Percentiles rank a stretch among this genome's conserved stretches.
phyloP scores from a whole-genome alignment of 352 stramenopile genomes.

The Phytopythium sindhum region DNA sequence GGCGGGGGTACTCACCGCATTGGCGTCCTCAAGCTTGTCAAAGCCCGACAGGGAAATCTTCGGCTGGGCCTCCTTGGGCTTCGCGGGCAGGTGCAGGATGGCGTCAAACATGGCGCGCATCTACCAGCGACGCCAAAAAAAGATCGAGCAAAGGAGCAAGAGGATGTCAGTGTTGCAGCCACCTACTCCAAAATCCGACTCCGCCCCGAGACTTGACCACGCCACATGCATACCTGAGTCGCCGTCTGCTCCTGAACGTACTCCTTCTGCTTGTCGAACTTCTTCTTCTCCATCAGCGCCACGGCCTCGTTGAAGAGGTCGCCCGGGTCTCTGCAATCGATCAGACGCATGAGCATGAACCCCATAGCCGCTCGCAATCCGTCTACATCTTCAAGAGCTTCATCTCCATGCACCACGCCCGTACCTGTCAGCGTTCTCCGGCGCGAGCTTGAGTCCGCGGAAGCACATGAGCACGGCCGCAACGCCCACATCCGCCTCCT shows the following conservation, averaged over 20 bases:
- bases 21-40: slow-evolving; percentile 32
- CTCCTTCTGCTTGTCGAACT: slow-evolving; percentile 79
- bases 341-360: not conserved
- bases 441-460: slow-evolving; percentile 53
- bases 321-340: slow-evolving; percentile 41
- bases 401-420: not conserved
- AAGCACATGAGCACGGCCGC: slow-evolving; percentile 79
- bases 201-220: not conserved
- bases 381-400: not conserved
- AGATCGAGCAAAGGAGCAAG: not conserved
- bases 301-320: slow-evolving; percentile 79
- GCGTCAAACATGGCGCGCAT: slow-evolving; percentile 54
- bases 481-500: slow-evolving; percentile 78
- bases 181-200: not conserved
- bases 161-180: not conserved
- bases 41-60: slow-evolving; percentile 72
- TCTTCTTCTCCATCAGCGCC: slow-evolving; percentile 60
- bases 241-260: slow-evolving; percentile 64
- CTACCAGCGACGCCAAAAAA: slow-evolving; percentile 21
- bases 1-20: slow-evolving; percentile 3
- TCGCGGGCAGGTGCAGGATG: slow-evolving; percentile 46
- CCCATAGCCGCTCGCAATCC: not conserved
- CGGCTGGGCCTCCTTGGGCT: slow-evolving; percentile 22
- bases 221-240: slow-evolving; percentile 35
- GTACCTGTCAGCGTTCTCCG: slow-evolving; percentile 44